Evolutionary conservation across 1,284 basidiomycete genomes (phyloP), one percentile per base, ranked within the genome.

Genomic region (Tilletia caries): DNA sequence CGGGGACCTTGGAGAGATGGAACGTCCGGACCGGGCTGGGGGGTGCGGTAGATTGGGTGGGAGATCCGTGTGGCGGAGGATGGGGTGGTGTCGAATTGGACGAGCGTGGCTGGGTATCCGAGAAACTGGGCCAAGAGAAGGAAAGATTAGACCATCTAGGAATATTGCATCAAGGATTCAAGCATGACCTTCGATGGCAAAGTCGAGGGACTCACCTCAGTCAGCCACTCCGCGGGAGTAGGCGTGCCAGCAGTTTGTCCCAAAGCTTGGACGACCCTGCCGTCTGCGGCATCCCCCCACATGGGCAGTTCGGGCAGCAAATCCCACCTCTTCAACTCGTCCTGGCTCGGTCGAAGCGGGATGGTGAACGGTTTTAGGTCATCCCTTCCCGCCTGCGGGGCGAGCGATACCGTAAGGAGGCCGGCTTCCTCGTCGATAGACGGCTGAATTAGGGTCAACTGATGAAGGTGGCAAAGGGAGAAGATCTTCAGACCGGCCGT

Each of bases 21-120:
- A 0, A 2, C 48, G n/a, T 37, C 75, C 70, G 20, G 48, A 33
- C 25, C 43, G 20, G 27, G 29, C 66, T 27, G 33, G 8, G 78
- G 75, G 0, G 75, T 73, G 65, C 75, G 76, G 68, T 72, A 79
- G 68, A 79, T 74, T 0, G 78, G 78, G 50, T 76, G 78, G 29
- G 20, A 0, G 76, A 71, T 13, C 68, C 54, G 2, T 74, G 68
- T 1, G 37, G 52, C 12, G 60, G 27, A 67, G 1, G 29, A n/a
- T 6, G 73, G 71, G 3, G 69, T 70, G 2, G 67, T 66, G 62
- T 78, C 78, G 15, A 79, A 79, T 32, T 79, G 76, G 18, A 79
- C 46, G 15, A 79, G 68, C 4, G 70, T 66, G 2, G 73, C 76
- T 0, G 66, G 64, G 25, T 79, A 79, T n/a, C 76, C 75, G 0